Percentiles rank a stretch among this genome's conserved stretches.
phyloP scores from a whole-genome alignment of 768 basidiomycete genomes.

The Hypsizygus marmoreus region DNA sequence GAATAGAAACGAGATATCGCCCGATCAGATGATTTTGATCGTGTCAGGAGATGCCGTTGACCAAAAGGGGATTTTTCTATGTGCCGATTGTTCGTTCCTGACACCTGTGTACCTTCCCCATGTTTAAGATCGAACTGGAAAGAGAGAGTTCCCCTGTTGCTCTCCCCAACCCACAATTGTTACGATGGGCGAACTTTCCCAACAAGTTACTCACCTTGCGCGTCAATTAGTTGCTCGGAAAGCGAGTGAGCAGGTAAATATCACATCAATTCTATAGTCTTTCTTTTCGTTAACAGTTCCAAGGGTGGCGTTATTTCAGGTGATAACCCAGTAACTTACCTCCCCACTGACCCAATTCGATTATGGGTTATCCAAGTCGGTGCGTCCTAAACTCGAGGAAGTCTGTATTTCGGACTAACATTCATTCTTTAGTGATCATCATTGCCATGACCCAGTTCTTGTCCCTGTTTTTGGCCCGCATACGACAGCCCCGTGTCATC shows the following conservation, averaged over 20 bases:
- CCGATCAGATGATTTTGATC: no score
- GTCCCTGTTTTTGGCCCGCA: slow-evolving; percentile 59
- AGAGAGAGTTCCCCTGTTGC: no score
- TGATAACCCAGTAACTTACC: slow-evolving; percentile 67
- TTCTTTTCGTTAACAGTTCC: background rate
- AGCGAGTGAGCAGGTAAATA: slow-evolving; percentile 49
- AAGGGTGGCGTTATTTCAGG: slow-evolving; percentile 81
- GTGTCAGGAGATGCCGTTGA: no score
- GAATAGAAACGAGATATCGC: no score
- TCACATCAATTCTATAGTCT: background rate
- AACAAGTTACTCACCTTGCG: slow-evolving; percentile 33
- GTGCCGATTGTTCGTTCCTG: no score
- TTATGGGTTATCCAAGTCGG: slow-evolving; percentile 80
- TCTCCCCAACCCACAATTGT: background rate
- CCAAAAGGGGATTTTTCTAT: no score
- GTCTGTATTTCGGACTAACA: background rate
- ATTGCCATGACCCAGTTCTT: slow-evolving; percentile 78
- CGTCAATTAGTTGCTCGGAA: slow-evolving; percentile 41
- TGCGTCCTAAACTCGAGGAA: slow-evolving; percentile 38
- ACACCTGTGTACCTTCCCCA: no score
- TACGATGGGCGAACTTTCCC: slow-evolving; percentile 53
- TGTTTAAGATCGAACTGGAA: no score
- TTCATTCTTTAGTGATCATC: slow-evolving; percentile 63
- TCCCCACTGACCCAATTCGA: slow-evolving; percentile 64
- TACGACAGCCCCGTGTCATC: slow-evolving; percentile 91